Base-by-base conservation (phyloP, 169 alveolate species). In the Plasmodium gonderi region DNA sequence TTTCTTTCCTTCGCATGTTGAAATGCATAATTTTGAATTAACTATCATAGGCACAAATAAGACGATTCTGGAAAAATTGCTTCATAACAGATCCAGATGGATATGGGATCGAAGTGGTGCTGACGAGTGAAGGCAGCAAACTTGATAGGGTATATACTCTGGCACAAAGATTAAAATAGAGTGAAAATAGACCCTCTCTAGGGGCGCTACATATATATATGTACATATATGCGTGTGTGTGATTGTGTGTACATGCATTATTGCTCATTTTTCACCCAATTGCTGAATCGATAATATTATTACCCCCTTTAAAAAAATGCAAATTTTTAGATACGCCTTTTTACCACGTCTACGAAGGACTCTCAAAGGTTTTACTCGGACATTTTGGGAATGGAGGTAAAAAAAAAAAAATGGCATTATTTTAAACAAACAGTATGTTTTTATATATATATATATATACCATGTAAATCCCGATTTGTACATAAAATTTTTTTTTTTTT, bases 31-130 rank as follows among this genome's bases (percentile, higher is more conserved):
- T n/a, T n/a, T n/a, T n/a, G n/a, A n/a, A n/a, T n/a, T n/a, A n/a
- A n/a, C n/a, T n/a, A n/a, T n/a, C n/a, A n/a, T 54, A 85, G 92
- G 92, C 92, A 9, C 92, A 85, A 75, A 44, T 74, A 7, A 47
- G 92, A 42, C 64, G 79, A 26, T 85, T 51, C 68, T 49, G 79
- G 67, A 85, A 68, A 14, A 85, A 85, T 29, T 85, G 92, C 49
- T 85, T 85, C 64, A 77, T 85, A 77, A 85, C 92, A 8, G 92
- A 85, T 38, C 92, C 92, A 9, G 92, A 85, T 17, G 92, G 92
- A 40, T 85, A 85, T 65, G 92, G 92, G 20, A 85, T 85, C 60
- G 92, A 85, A 64, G 85, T 85, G 33, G 87, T 85, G 29, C 45
- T 85, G 47, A 38, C 60, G 79, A 64, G 78, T 26, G 78, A 85